Conservation (phyloP, 257 asterid genomes). For the Nicotiana tabacum region DNA sequence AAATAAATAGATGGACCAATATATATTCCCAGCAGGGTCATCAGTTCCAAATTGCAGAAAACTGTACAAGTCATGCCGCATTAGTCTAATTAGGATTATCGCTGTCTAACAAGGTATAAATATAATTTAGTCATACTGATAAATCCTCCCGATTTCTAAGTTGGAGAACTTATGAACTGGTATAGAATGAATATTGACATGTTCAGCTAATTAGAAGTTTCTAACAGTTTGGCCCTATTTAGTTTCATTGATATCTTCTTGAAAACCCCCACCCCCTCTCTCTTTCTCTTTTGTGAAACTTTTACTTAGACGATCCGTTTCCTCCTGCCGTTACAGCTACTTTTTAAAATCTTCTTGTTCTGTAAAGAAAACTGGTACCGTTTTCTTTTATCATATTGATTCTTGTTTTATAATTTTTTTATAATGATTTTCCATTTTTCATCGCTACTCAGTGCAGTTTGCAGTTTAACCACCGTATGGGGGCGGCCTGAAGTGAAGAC, state of each 20-base stretch:
- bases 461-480: neutral
- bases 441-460: neutral
- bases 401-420: neutral
- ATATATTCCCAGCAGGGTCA: too few relatives aligned
- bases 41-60: too few relatives aligned
- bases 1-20: too few relatives aligned
- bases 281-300: neutral
- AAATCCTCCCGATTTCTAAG: too few relatives aligned
- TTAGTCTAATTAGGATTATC: too few relatives aligned
- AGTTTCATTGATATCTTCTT: too few relatives aligned
- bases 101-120: too few relatives aligned
- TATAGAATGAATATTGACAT: too few relatives aligned
- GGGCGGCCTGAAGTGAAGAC: neutral
- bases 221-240: neutral
- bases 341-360: neutral
- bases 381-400: neutral
- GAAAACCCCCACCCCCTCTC: neutral
- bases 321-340: neutral
- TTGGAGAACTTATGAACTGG: too few relatives aligned
- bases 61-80: too few relatives aligned
- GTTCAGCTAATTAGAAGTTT: too few relatives aligned
- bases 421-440: neutral
- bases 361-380: neutral
- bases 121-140: too few relatives aligned
- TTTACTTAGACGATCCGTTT: neutral